A percentile compares a stretch with the other conserved stretches of the same genome.
Conservation (phyloP, 345 rosid species). For the Gossypium australe region DNA sequence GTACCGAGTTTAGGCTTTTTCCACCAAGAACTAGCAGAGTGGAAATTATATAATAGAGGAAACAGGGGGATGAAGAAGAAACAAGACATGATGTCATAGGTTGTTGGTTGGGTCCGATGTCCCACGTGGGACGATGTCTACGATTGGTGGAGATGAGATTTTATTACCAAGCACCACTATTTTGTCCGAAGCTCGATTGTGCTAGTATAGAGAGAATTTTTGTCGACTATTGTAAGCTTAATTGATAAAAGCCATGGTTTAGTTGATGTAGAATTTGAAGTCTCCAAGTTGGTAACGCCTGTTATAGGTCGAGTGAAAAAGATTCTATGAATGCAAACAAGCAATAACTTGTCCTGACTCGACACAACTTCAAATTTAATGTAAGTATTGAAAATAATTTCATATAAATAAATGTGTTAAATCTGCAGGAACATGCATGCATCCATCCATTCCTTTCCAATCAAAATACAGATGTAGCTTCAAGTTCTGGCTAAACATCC, state of each 20-base stretch:
- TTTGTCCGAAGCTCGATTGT: not conserved
- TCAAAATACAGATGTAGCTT: too few species aligned
- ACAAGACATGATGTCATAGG: not conserved
- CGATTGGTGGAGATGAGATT: slow-evolving; percentile 3
- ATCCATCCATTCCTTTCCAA: too few species aligned
- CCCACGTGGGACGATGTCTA: slow-evolving; percentile 1
- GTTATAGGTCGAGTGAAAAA: too few species aligned
- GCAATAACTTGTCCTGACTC: too few species aligned
- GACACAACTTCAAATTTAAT: too few species aligned
- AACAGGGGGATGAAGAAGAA: not conserved
- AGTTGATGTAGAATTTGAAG: not conserved
- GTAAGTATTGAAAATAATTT: too few species aligned
- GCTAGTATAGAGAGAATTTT: not conserved
- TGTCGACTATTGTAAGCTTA: not conserved
- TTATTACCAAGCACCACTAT: not conserved
- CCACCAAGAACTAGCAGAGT: not conserved
- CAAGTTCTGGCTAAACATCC: not conserved
- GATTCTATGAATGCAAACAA: too few species aligned
- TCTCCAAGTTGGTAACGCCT: not conserved
- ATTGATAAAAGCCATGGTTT: not conserved
- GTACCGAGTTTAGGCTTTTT: not conserved
- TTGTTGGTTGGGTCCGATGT: not conserved
- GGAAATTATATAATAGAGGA: not conserved
- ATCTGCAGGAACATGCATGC: too few species aligned
- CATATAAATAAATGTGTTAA: too few species aligned